Evolutionary conservation across 768 basidiomycete genomes (phyloP), one percentile per base, ranked within the genome.

Genomic region (Paxillus rubicundulus): DNA sequence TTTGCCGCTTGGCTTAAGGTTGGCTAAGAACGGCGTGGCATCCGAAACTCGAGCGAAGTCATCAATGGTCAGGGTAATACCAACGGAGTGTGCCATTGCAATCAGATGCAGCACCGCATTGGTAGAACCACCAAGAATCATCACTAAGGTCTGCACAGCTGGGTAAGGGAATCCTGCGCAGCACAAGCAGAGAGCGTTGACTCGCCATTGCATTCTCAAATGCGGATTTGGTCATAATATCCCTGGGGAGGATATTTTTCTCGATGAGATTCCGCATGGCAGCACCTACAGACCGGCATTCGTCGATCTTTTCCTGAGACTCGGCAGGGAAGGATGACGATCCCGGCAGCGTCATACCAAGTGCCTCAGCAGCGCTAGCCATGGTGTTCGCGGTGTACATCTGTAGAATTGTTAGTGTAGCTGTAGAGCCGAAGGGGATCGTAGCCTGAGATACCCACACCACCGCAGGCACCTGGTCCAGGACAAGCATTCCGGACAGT

Each of bases 331-430:
- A 98, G 8, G 93, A 95, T 0, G 94, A 95, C n/a, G 94, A 97
- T 27, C 96, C 96, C 8, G 97, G 91, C 9, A 98, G 73, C 14
- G 92, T 82, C 96, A 99, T 99, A 42, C 97, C 97, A 60, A 99
- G 70, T 1, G 89, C 94, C 72, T 99, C 97, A 39, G 91, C 81
- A 13, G 94, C 92, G 58, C 91, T 93, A 5, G 96, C 92, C 92
- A 99, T 98, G 3, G 97, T 98, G 71, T 98, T 99, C 32, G 92
- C 92, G 5, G 94, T 97, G 70, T 96, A 96, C 93, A 96, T 95
- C 92, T 94, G 66, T 8, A 46, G 30, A 28, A 16, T 16, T 41
- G 54, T 51, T 30, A 64, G 53, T 13, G 54, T 59, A 18, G 24
- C 12, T 9, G 40, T 8, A 36, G 0, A 9, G 37, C 42, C 28